phyloP scores from a whole-genome alignment of 257 asterid genomes.

The Vinca minor region DNA sequence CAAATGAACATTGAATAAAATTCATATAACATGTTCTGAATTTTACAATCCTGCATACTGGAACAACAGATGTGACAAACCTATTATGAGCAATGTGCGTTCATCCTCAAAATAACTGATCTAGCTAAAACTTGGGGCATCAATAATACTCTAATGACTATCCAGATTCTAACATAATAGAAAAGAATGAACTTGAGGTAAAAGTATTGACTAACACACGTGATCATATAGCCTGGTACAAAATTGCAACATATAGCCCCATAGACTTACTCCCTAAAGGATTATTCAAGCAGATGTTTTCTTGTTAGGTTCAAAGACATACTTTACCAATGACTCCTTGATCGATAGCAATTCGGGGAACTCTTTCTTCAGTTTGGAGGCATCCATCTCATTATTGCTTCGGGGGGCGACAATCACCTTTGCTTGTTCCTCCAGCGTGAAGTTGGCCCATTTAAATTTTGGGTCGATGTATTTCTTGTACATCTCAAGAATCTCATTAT shows the following conservation, averaged over 20 bases:
- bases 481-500: constrained; percentile 87
- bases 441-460: constrained; percentile 56
- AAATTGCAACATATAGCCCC: constrained; percentile 19
- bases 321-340: constrained; percentile 80
- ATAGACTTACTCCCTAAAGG: not conserved
- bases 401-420: constrained; percentile 89
- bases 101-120: not conserved
- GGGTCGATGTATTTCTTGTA: constrained; percentile 76
- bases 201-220: constrained; percentile 10
- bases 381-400: constrained; percentile 88
- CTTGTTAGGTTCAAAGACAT: constrained; percentile 77
- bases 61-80: not conserved
- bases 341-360: constrained; percentile 78
- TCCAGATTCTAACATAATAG: constrained; percentile 13
- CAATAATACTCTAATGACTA: constrained; percentile 15
- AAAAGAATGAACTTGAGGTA: constrained; percentile 14
- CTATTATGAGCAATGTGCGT: not conserved
- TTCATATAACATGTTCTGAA: not conserved
- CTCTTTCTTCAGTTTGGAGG: constrained; percentile 74
- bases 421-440: constrained; percentile 93
- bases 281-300: constrained; percentile 39
- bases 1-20: not conserved
- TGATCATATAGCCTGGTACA: not conserved
- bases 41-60: constrained; percentile 11
- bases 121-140: not conserved